Evolutionary conservation across 2,329 filamentous ascomycete genomes (phyloP), one percentile per base, ranked within the genome.

Genomic region (Diaporthe citri): DNA sequence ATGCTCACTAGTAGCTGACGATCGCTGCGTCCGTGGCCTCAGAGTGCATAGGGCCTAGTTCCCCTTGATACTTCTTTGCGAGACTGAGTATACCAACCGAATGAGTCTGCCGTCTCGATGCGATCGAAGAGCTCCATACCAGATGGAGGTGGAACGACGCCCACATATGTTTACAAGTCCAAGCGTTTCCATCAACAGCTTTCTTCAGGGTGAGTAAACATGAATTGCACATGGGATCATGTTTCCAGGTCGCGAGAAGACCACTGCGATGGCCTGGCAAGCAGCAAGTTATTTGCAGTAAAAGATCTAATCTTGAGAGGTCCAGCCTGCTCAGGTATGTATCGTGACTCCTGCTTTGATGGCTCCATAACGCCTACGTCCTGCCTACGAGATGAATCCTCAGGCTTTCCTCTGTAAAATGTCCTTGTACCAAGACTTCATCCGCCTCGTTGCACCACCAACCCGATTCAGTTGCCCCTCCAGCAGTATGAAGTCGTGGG

Each of bases 401-500:
- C 34, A 55, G 8, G 13, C 28, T 22, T 46, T 69, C n/a, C 34
- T 55, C n/a, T 39, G 48, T 34, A 69, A 41, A 6, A 55, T 28
- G n/a, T 20, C n/a, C 8, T 22, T 55, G 64, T 69, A 69, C 71
- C 71, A 73, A 6, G 39, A 41, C 34, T 52, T 73, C 57, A 73
- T 73, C 39, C 25, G 31, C 12, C 9, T 31, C 9, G 59, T 73
- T 25, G 71, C 71, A 22, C 34, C 57, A 1, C 71, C 71, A 5
- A 62, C 34, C 28, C 25, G 34, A 8, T 55, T 52, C 12, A 62
- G 13, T 59, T 62, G 71, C 5, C 79, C 79, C 74, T 84, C 81
- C 12, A 84, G 52, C 28, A 82, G 55, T 17, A 84, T 79, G 52
- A 81, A 83, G 31, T 83, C 82, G 36, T 84, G 83, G 0, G 81